A percentile compares a stretch with the other conserved stretches of the same genome.
phyloP scores from a whole-genome alignment of 2,329 filamentous ascomycete genomes.

The Blastomyces parvus region DNA sequence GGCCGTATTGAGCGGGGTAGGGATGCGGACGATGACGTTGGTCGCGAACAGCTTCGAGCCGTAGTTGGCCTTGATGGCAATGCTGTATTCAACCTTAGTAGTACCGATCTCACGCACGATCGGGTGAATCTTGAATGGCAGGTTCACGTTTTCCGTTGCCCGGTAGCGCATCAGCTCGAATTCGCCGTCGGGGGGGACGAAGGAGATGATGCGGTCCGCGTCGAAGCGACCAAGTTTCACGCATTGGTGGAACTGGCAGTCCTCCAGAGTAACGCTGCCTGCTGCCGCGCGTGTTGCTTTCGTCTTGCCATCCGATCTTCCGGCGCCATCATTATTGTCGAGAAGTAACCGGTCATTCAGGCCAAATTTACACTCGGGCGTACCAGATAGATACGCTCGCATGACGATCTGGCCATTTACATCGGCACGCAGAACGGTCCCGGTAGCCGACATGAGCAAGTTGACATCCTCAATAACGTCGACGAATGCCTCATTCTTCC shows the following conservation, averaged over 20 bases:
- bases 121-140: slow-evolving; percentile 97
- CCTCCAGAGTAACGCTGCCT: slow-evolving; percentile 88
- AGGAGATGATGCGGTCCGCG: slow-evolving; percentile 90
- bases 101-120: slow-evolving; percentile 97
- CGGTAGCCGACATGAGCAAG: slow-evolving; percentile 95
- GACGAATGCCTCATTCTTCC: slow-evolving; percentile 98
- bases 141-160: slow-evolving; percentile 94
- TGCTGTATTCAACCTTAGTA: slow-evolving; percentile 97
- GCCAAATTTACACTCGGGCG: slow-evolving; percentile 97
- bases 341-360: slow-evolving; percentile 90
- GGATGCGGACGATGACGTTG: slow-evolving; percentile 88
- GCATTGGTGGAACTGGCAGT: slow-evolving; percentile 98
- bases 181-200: slow-evolving; percentile 92
- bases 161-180: slow-evolving; percentile 99
- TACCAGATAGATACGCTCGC: slow-evolving; percentile 93
- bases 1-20: slow-evolving; percentile 92
- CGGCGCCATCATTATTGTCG: slow-evolving; percentile 60
- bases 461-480: slow-evolving; percentile 99
- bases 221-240: slow-evolving; percentile 97
- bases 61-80: slow-evolving; percentile 95
- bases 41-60: slow-evolving; percentile 93
- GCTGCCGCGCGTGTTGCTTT: slow-evolving; percentile 94
- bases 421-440: slow-evolving; percentile 86
- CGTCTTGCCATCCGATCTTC: slow-evolving; percentile 43
- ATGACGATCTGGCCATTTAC: slow-evolving; percentile 97